Evolutionary conservation across 441 rosid species (phyloP).

Genomic region (Adansonia rubrostipa): DNA sequence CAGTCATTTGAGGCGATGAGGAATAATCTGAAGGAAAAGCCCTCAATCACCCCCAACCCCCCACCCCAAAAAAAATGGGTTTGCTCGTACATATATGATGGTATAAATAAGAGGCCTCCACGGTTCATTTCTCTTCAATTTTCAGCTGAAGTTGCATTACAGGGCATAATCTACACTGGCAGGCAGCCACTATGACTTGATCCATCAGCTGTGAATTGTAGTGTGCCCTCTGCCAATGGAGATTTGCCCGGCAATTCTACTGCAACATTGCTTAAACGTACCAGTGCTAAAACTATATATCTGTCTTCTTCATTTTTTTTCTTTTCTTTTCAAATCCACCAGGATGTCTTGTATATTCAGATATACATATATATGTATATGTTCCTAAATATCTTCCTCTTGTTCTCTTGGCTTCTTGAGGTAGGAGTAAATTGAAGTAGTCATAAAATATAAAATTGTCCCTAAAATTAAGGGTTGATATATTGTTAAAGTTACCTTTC

Average conservation of each 20-base stretch:
- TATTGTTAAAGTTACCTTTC: too few species aligned
- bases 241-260: constrained; percentile 44
- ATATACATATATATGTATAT: neutral
- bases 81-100: neutral
- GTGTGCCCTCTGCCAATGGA: constrained; percentile 47
- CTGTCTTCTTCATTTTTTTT: too few species aligned
- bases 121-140: neutral
- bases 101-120: neutral
- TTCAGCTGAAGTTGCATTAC: constrained; percentile 39
- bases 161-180: constrained; percentile 51
- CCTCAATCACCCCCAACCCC: neutral
- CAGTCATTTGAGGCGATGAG: neutral
- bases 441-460: neutral
- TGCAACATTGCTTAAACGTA: neutral
- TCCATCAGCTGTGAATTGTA: neutral
- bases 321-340: neutral
- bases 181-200: constrained; percentile 30
- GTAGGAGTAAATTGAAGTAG: neutral
- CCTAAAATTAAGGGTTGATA: too few species aligned
- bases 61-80: neutral
- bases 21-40: neutral
- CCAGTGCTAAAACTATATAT: neutral
- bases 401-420: neutral
- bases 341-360: neutral
- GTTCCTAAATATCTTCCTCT: neutral